These are phyloP conservation scores for Luffa acutangula DNA, from an alignment of 306 rosid genomes.

Conservation along the genomic window DNA sequence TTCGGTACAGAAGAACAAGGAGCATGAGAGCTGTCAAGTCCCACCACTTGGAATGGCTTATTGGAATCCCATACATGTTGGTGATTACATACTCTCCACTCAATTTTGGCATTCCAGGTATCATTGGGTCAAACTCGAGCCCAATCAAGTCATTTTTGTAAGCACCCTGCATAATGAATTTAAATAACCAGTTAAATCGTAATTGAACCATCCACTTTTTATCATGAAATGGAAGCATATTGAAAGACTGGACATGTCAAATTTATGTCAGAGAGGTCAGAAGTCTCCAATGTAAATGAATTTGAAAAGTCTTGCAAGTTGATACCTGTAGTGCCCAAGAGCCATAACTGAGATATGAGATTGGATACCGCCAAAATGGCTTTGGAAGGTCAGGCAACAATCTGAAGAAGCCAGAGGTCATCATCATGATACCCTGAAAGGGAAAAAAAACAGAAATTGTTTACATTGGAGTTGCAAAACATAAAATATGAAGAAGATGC, in stretches of 20 bases:
- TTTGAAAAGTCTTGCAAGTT: background rate
- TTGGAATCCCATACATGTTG: constrained; percentile 52
- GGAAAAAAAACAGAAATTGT: constrained; percentile 9
- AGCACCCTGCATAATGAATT: constrained; percentile 55
- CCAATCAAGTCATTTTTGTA: constrained; percentile 86
- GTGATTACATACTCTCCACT: constrained; percentile 53
- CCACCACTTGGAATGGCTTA: constrained; percentile 86
- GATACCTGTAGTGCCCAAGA: constrained; percentile 82
- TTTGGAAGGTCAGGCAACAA: constrained; percentile 70
- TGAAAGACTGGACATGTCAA: background rate
- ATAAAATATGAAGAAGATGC: background rate
- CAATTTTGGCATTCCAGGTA: constrained; percentile 52
- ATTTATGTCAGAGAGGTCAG: background rate
- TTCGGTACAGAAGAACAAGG: constrained; percentile 42
- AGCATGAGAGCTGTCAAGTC: constrained; percentile 50
- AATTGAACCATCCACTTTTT: background rate
- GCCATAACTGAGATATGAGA: constrained; percentile 71
- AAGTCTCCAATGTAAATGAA: background rate
- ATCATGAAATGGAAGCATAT: background rate
- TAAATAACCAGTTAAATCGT: background rate
- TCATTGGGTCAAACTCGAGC: constrained; percentile 57
- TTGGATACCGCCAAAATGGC: constrained; percentile 88
- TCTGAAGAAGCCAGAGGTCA: constrained; percentile 84
- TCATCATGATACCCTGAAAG: constrained; percentile 86
- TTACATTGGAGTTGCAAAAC: background rate